Conservation (phyloP, 768 basidiomycete genomes). For the Macrocybe gigantea region DNA sequence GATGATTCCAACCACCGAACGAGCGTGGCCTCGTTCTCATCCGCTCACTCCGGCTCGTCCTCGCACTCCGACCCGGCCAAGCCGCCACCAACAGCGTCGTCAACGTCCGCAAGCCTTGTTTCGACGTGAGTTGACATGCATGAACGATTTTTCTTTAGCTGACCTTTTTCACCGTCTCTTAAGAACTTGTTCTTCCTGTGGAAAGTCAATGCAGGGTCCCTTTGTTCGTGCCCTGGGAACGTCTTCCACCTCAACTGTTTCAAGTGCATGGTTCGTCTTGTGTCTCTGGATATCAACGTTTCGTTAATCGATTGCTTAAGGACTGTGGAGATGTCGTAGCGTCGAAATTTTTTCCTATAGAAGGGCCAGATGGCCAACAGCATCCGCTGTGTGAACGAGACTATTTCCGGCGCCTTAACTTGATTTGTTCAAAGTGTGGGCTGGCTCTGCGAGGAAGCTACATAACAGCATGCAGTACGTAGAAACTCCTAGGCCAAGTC, state of each 20-base stretch:
- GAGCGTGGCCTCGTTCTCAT: constrained; percentile 45
- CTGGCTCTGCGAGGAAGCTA: constrained; percentile 94
- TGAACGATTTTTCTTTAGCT: constrained; percentile 19
- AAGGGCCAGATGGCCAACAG: constrained; percentile 83
- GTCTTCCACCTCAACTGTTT: constrained; percentile 98
- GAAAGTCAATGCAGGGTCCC: constrained; percentile 84
- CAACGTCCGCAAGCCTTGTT: constrained; percentile 49
- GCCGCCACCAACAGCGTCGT: constrained; percentile 47
- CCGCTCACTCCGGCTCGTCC: constrained; percentile 51
- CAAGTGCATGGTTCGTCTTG: constrained; percentile 80
- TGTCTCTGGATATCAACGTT: neutral
- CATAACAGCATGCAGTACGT: constrained; percentile 95
- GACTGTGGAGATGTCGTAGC: constrained; percentile 97
- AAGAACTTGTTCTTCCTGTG: constrained; percentile 74
- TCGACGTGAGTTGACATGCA: constrained; percentile 46
- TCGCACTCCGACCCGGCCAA: constrained; percentile 30
- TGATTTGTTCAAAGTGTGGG: constrained; percentile 95
- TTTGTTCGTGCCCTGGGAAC: constrained; percentile 94
- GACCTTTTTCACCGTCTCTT: constrained; percentile 10
- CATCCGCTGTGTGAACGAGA: constrained; percentile 97
- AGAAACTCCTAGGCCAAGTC: constrained; percentile 6
- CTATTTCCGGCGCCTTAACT: constrained; percentile 92
- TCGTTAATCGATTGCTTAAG: constrained; percentile 31
- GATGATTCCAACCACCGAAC: constrained; percentile 40
- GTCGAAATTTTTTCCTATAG: constrained; percentile 98